A percentile compares a stretch with the other conserved stretches of the same genome.
These are phyloP conservation scores for Xylariales sp. DNA, from an alignment of 2,329 filamentous ascomycete genomes.

Conservation along the genomic window DNA sequence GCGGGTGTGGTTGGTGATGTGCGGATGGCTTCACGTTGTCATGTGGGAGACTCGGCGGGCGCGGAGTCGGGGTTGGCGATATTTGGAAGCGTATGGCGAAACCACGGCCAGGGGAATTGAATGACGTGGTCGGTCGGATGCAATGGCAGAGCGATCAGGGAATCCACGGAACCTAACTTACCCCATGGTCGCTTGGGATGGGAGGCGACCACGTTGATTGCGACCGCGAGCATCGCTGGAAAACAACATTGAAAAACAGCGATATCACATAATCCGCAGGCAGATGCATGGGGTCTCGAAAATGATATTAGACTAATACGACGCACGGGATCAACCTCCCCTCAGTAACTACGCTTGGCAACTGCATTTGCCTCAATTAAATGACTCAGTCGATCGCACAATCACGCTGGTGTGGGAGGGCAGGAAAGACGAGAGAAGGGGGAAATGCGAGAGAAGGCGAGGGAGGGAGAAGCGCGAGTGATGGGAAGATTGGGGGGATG, in stretches of 20 bases:
- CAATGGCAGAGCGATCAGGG: neutral
- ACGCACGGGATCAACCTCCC: slow-evolving; percentile 6
- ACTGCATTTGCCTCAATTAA: slow-evolving; percentile 10
- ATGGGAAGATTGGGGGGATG: slow-evolving; percentile 9
- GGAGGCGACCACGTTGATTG: slow-evolving; percentile 15
- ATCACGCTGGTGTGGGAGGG: slow-evolving; percentile 18
- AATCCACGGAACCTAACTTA: neutral
- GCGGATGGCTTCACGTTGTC: slow-evolving; percentile 25
- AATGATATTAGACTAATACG: slow-evolving; percentile 15
- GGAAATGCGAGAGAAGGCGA: slow-evolving; percentile 18
- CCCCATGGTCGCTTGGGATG: slow-evolving; percentile 13
- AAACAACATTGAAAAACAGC: no score
- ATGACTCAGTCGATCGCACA: slow-evolving; percentile 22
- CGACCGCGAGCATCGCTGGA: no score
- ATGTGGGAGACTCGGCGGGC: neutral
- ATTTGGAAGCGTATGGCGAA: no score
- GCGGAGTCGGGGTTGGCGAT: neutral
- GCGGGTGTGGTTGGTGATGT: slow-evolving; percentile 16
- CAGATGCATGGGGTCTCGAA: no score
- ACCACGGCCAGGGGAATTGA: neutral
- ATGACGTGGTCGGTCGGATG: slow-evolving; percentile 1
- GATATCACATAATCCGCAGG: no score
- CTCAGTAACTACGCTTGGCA: neutral
- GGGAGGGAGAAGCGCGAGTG: slow-evolving; percentile 19
- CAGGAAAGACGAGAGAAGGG: slow-evolving; percentile 12